Evolutionary conservation across 2,329 filamentous ascomycete species (phyloP).

Genomic region (Geosmithia putterillii): DNA sequence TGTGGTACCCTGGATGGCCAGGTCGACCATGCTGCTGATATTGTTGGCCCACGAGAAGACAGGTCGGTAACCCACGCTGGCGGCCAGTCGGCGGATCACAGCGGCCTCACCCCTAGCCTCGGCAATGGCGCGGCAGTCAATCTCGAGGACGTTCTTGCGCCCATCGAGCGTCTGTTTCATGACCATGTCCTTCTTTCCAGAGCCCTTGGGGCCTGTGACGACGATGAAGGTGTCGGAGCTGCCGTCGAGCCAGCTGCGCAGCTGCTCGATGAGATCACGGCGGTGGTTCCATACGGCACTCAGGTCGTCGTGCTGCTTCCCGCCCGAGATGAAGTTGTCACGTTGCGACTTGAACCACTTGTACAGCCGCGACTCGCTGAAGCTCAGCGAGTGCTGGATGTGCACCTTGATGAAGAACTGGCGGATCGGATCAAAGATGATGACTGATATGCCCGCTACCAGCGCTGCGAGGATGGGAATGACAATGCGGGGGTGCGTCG

Average conservation of each 20-base stretch:
- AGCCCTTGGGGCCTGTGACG: slow-evolving; percentile 82
- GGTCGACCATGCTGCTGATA: slow-evolving; percentile 80
- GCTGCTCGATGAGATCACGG: slow-evolving; percentile 66
- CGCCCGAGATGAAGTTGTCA: slow-evolving; percentile 53
- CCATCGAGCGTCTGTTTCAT: slow-evolving; percentile 71
- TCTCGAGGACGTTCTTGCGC: slow-evolving; percentile 64
- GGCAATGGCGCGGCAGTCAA: slow-evolving; percentile 89
- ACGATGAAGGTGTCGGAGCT: slow-evolving; percentile 88
- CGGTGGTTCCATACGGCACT: slow-evolving; percentile 81
- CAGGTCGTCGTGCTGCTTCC: slow-evolving; percentile 55
- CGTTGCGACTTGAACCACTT: slow-evolving; percentile 60
- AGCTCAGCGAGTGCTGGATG: slow-evolving; percentile 63
- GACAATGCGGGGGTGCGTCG: slow-evolving; percentile 75
- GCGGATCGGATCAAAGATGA: slow-evolving; percentile 86
- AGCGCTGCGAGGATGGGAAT: slow-evolving; percentile 74
- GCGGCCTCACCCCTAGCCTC: slow-evolving; percentile 80
- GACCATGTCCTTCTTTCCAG: slow-evolving; percentile 80
- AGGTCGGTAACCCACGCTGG: slow-evolving; percentile 78
- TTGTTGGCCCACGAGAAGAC: slow-evolving; percentile 97
- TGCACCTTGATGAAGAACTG: slow-evolving; percentile 87
- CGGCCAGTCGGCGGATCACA: slow-evolving; percentile 71
- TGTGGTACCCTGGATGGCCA: slow-evolving; percentile 87
- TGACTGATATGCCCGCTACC: slow-evolving; percentile 70
- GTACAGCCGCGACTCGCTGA: slow-evolving; percentile 62
- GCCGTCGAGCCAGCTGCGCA: slow-evolving; percentile 78